Evolutionary conservation across 2,329 filamentous ascomycete genomes (phyloP), one percentile per base, ranked within the genome.

Genomic region (Arthrobotrys iridis): DNA sequence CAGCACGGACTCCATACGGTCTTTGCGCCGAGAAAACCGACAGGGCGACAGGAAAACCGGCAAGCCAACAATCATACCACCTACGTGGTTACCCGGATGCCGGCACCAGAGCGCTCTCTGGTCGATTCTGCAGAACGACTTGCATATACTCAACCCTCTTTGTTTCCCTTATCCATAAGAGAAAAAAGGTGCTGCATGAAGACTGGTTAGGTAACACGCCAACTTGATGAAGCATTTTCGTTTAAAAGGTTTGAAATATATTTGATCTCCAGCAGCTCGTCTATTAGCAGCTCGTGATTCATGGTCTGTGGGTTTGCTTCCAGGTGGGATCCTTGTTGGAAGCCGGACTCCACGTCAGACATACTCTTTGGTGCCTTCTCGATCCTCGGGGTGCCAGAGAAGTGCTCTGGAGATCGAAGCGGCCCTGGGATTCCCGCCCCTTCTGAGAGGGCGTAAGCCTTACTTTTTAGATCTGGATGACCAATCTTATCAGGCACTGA

Each of bases 401-500:
- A 65, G 33, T 35, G 33, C 28, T 33, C 50, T 60, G 18, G 8
- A 59, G 59, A 65, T 65, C 67, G 59, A 30, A 37, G 66, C 66
- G 58, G 50, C 46, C 40, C 45, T 28, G 52, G 45, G 8, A 10
- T 35, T 22, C 35, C n/a, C 52, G 3, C 15, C 35, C 45, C 8
- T 33, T 37, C 28, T 55, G 26, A 48, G 18, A 20, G 41, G 20
- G 11, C 15, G 60, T 37, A 59, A 68, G 30, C 41, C 64, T 68
- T 46, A 33, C 15, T 50, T 59, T 10, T 18, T 15, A 26, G n/a
- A 45, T 52, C 30, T 20, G 45, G 70, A 60, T 74, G 15, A 74
- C 70, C 59, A 66, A 65, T 66, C 35, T 58, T 64, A 63, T 57
- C 70, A 65, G 60, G 68, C 68, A 73, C 33, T 60, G 18, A 62